Evolutionary conservation across 164 flowering plant species (phyloP), one percentile per base, ranked within the genome.

Genomic region (Platanus orientalis): DNA sequence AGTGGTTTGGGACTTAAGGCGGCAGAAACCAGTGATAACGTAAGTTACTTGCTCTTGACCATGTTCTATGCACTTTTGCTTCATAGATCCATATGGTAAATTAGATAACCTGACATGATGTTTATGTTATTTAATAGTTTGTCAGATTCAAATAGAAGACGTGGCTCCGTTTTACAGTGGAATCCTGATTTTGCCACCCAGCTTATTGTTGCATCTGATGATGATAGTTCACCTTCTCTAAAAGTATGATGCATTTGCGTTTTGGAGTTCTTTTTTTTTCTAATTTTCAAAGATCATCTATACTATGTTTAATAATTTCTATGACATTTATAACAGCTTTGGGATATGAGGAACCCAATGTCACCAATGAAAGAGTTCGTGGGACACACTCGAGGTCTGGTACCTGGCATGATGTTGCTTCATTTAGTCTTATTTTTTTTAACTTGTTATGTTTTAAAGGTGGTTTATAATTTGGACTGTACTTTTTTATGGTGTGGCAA

Each of bases 121-220:
- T 61, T 40, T 48, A 13, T 64, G 34, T 49, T 28, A 3, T 30
- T 48, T 64, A 48, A 28, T 86, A 95, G 99, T 68, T 90, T 95
- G 72, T 52, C 86, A 58, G 99, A 92, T 80, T 74, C 99, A 62
- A 65, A 68, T 72, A 83, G 85, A 80, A 84, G 94, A 71, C 81
- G 97, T 39, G 90, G 96, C 81, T 95, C 99, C 68, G 99, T 90
- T 61, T 76, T 95, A 75, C 99, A 95, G 76, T 95, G 99, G 99
- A 73, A 92, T 73, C 99, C 99, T 61, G 98, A 90, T 63, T 61
- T 83, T 76, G 89, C 96, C 20, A 95, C 97, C 29, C 97, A 92
- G 73, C 88, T 95, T 36, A 76, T 95, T 67, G 90, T 92, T 73
- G 99, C 99, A 67, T 92, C 97, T n/a, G 97, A 95, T 75, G 99